Conservation (phyloP, 2,329 filamentous ascomycete genomes). For the Colletotrichum destructivum region DNA sequence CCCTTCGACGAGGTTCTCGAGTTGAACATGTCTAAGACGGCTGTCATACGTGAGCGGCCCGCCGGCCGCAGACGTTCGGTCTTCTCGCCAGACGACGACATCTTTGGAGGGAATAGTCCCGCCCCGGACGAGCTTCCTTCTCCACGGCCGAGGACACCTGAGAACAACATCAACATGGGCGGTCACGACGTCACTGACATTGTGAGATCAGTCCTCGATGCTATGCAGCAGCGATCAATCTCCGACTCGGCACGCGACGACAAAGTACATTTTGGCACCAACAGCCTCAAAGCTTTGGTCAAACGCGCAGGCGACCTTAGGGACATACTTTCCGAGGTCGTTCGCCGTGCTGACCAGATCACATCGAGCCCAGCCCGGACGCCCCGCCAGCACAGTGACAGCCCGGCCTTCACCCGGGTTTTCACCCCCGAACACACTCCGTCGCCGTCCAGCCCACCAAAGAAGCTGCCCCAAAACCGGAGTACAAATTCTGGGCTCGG, state of each 20-base stretch:
- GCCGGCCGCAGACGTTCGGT: constrained; percentile 71
- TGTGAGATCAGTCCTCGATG: constrained; percentile 74
- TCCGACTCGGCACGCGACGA: constrained; percentile 61
- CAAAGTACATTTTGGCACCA: constrained; percentile 78
- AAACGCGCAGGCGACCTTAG: constrained; percentile 73
- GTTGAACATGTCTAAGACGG: constrained; percentile 62
- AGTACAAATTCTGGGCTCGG: constrained; percentile 69
- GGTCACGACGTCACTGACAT: constrained; percentile 62
- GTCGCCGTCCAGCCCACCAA: constrained; percentile 67
- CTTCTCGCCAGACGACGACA: constrained; percentile 76
- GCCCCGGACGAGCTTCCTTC: constrained; percentile 55
- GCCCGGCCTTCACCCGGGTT: constrained; percentile 77
- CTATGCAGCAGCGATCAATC: constrained; percentile 70
- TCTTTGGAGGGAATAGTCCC: constrained; percentile 71
- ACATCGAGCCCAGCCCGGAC: constrained; percentile 70
- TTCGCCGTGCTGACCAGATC: constrained; percentile 72
- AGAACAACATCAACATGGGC: constrained; percentile 52
- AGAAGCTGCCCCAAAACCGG: constrained; percentile 65
- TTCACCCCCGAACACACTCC: constrained; percentile 69
- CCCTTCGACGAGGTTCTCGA: constrained; percentile 58
- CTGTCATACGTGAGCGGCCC: constrained; percentile 69
- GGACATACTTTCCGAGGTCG: constrained; percentile 71
- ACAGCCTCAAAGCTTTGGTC: constrained; percentile 77
- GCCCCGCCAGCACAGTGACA: constrained; percentile 65
- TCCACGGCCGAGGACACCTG: constrained; percentile 59